phyloP scores from a whole-genome alignment of 192 early-diverging fungal genomes.

The Coemansia sp. region DNA sequence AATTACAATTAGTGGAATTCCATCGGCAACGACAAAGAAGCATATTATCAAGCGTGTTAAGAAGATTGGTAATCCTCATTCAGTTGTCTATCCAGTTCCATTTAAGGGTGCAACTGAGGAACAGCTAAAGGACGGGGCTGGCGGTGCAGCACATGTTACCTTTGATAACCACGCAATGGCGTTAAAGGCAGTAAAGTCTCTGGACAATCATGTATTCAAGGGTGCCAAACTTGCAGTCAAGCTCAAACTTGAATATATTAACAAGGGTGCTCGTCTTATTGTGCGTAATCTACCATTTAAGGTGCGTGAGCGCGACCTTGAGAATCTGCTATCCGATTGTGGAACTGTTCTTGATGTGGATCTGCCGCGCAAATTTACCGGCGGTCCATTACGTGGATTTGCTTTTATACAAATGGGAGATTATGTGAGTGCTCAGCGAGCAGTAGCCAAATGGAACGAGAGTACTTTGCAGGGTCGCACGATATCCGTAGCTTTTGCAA shows the following conservation, averaged over 20 bases:
- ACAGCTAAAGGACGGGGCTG: constrained; percentile 46
- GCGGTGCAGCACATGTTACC: constrained; percentile 45
- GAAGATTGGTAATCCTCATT: constrained; percentile 56
- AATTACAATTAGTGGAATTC: constrained; percentile 56
- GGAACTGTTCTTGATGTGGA: constrained; percentile 71
- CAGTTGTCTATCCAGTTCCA: constrained; percentile 63
- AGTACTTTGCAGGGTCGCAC: constrained; percentile 65
- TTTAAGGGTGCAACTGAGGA: constrained; percentile 37
- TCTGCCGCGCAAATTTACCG: constrained; percentile 70
- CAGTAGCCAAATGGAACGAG: constrained; percentile 71
- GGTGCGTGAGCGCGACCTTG: constrained; percentile 63
- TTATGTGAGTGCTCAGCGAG: constrained; percentile 68
- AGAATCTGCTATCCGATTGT: constrained; percentile 61
- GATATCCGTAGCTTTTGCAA: constrained; percentile 82
- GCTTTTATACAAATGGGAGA: constrained; percentile 85
- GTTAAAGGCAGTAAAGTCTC: constrained; percentile 57
- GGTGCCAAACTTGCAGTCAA: constrained; percentile 58
- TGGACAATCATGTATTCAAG: constrained; percentile 78
- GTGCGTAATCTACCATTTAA: constrained; percentile 86
- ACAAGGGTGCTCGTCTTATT: constrained; percentile 76
- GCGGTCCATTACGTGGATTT: constrained; percentile 81
- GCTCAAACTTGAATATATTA: constrained; percentile 48
- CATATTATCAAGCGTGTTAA: constrained; percentile 71
- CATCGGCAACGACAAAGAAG: constrained; percentile 67
- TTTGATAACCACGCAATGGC: constrained; percentile 42